Conservation (phyloP, 192 early-diverging fungal species). For the Linnemannia exigua region DNA sequence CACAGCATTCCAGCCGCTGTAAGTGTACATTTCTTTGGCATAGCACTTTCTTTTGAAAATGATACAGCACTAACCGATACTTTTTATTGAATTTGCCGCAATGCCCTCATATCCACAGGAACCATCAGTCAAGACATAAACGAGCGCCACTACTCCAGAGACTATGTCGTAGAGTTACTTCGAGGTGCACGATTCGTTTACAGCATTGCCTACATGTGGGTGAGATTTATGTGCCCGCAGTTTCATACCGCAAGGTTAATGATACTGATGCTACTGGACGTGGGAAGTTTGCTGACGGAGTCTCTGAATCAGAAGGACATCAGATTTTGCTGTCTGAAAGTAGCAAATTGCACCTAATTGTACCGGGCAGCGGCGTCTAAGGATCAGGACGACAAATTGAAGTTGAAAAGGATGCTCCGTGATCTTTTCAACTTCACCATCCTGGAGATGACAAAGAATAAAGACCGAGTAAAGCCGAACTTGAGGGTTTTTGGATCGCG, state of each 20-base stretch:
- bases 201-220: slow-evolving; percentile 20
- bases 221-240: slow-evolving; percentile 37
- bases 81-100: background rate
- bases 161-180: slow-evolving; percentile 37
- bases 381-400: slow-evolving; percentile 35
- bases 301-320: slow-evolving; percentile 17
- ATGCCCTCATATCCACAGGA: slow-evolving; percentile 15
- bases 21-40: no score
- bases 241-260: slow-evolving; percentile 22
- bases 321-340: slow-evolving; percentile 37
- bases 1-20: slow-evolving; percentile 27
- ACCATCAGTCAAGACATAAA: slow-evolving; percentile 21
- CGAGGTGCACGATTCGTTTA: slow-evolving; percentile 21
- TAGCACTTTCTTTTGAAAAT: no score
- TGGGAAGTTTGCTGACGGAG: slow-evolving; percentile 40
- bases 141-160: slow-evolving; percentile 28
- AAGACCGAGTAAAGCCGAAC: slow-evolving; percentile 17
- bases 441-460: slow-evolving; percentile 29
- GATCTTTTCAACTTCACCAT: slow-evolving; percentile 34
- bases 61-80: no score
- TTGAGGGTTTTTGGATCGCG: slow-evolving; percentile 28
- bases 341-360: slow-evolving; percentile 16
- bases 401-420: slow-evolving; percentile 35
- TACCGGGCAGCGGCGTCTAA: slow-evolving; percentile 19
- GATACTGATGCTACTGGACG: slow-evolving; percentile 16